phyloP scores from a whole-genome alignment of 768 basidiomycete genomes.

The Rhizopogon rudus region DNA sequence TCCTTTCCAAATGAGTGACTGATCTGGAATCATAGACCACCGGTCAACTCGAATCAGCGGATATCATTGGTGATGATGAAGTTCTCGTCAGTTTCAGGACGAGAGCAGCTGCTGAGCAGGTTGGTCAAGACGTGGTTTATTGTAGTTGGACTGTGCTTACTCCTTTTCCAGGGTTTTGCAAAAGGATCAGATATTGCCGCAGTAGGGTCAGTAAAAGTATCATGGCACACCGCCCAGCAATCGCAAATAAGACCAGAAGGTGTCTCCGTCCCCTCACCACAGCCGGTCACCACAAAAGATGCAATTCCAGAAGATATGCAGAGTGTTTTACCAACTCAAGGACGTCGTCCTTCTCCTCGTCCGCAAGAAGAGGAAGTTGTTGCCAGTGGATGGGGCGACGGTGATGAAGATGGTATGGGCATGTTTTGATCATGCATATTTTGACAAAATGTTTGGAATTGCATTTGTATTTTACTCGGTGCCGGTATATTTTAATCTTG shows the following conservation, averaged over 20 bases:
- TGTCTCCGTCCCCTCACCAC: constrained; percentile 15
- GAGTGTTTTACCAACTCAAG: constrained; percentile 10
- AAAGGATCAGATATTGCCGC: constrained; percentile 67
- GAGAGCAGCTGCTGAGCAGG: constrained; percentile 74
- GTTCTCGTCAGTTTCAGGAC: constrained; percentile 67
- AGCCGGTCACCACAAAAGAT: constrained; percentile 14
- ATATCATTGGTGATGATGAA: constrained; percentile 49
- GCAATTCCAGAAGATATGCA: constrained; percentile 20
- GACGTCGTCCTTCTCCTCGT: constrained; percentile 25
- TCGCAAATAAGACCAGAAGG: constrained; percentile 15
- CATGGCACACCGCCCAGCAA: constrained; percentile 51
- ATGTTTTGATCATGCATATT: constrained; percentile 1
- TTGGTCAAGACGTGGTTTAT: constrained; percentile 24
- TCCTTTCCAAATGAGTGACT: background rate
- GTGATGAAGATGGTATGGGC: constrained; percentile 71
- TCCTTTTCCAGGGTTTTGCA: constrained; percentile 51
- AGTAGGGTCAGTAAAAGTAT: constrained; percentile 59
- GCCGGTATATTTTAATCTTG: constrained; percentile 1
- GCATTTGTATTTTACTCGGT: background rate
- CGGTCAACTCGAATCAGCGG: constrained; percentile 67
- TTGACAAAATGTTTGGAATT: background rate
- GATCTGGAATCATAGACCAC: constrained; percentile 40
- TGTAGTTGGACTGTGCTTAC: constrained; percentile 7
- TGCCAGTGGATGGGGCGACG: constrained; percentile 66
- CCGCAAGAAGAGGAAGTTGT: constrained; percentile 56